Percentiles rank a stretch among this genome's conserved stretches.
phyloP scores from a whole-genome alignment of 2,329 filamentous ascomycete genomes.

The Penicillium sp. region DNA sequence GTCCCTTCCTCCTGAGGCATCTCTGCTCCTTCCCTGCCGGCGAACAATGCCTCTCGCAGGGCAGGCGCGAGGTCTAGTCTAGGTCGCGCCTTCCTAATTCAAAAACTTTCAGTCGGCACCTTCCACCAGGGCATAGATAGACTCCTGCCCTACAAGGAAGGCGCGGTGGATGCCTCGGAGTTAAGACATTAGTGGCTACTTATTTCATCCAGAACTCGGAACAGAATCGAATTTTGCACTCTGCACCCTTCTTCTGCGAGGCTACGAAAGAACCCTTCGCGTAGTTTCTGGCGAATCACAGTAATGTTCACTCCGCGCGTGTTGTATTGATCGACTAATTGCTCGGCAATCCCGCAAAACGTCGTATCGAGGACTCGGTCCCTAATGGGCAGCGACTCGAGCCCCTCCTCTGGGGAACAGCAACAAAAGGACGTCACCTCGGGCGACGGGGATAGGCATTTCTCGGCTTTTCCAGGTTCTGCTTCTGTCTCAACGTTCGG shows the following conservation, averaged over 20 bases:
- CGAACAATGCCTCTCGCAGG: neutral
- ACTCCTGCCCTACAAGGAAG: neutral
- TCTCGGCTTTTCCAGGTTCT: neutral
- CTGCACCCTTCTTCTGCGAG: slow-evolving; percentile 39
- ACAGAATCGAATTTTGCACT: slow-evolving; percentile 49
- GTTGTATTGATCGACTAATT: slow-evolving; percentile 45
- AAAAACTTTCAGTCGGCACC: neutral
- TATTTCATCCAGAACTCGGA: slow-evolving; percentile 46
- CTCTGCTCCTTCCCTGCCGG: neutral
- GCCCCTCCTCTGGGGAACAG: slow-evolving; percentile 26
- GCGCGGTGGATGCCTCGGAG: neutral
- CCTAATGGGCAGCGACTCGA: slow-evolving; percentile 26
- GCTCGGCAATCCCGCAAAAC: slow-evolving; percentile 45
- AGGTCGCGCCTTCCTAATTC: neutral
- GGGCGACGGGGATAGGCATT: neutral
- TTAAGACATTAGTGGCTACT: slow-evolving; percentile 30
- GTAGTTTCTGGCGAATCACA: slow-evolving; percentile 41
- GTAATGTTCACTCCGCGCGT: slow-evolving; percentile 40
- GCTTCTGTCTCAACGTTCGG: neutral
- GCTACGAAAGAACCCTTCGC: slow-evolving; percentile 39
- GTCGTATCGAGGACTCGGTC: slow-evolving; percentile 40
- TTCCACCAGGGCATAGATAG: neutral
- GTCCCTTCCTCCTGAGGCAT: neutral
- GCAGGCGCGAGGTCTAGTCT: neutral
- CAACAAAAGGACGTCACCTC: slow-evolving; percentile 28